phyloP scores from a whole-genome alignment of 176 grass and related monocot species.

The Aegilops speltoides region DNA sequence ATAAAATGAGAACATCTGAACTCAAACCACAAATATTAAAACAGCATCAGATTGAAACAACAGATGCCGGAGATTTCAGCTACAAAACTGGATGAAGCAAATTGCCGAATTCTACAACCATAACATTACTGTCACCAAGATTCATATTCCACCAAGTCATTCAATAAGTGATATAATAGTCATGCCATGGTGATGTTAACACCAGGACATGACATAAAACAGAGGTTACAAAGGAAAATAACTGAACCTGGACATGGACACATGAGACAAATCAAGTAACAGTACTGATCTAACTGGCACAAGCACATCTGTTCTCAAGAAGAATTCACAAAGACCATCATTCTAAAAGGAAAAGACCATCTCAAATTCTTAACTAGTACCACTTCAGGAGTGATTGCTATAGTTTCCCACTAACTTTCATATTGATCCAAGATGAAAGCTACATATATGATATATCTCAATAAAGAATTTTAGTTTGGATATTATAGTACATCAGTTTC shows the following conservation, averaged over 20 bases:
- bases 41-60: not conserved
- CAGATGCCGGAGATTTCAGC: not conserved
- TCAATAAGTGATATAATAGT: not conserved
- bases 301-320: not conserved
- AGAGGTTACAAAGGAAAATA: constrained; percentile 11
- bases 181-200: not conserved
- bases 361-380: not conserved
- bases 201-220: not conserved
- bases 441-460: not conserved
- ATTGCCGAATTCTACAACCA: not conserved
- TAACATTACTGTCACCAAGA: not conserved
- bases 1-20: not conserved
- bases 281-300: not conserved
- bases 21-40: not conserved
- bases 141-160: not conserved
- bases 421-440: not conserved
- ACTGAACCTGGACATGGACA: not conserved
- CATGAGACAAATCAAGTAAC: not conserved
- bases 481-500: not conserved
- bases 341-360: not conserved
- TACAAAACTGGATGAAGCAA: not conserved
- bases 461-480: not conserved
- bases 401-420: not conserved
- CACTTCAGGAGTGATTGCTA: not conserved
- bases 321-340: not conserved